Percentiles rank a stretch among this genome's conserved stretches.
These are phyloP conservation scores for Chaetomiaceae sp. DNA, from an alignment of 2,329 filamentous ascomycete genomes.

Conservation along the genomic window DNA sequence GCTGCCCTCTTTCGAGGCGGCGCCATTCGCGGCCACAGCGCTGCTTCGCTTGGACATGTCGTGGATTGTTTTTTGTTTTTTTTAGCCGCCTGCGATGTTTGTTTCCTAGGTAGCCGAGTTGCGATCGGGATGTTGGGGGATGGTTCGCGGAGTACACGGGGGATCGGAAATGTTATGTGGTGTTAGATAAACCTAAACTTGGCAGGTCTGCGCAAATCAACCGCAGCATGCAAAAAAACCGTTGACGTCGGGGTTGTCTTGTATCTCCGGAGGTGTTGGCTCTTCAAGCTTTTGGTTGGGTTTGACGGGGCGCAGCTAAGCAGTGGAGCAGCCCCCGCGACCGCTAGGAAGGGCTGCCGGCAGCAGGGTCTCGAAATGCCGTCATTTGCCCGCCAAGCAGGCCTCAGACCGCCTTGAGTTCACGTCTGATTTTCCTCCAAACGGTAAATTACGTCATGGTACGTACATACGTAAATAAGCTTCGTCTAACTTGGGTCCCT, in stretches of 20 bases:
- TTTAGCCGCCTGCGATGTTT: background rate
- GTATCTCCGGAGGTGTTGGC: background rate
- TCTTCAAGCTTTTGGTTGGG: constrained; percentile 8
- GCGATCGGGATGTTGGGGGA: background rate
- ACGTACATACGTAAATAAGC: background rate
- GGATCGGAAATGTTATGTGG: background rate
- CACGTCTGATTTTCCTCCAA: no score
- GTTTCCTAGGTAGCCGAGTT: background rate
- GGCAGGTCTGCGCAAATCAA: background rate
- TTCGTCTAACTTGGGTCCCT: background rate
- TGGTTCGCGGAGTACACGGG: no score
- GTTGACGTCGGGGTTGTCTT: constrained; percentile 1
- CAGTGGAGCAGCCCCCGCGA: constrained; percentile 1
- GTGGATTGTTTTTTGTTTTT: background rate
- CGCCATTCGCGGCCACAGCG: constrained; percentile 45
- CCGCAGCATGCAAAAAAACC: background rate
- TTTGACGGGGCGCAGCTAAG: background rate
- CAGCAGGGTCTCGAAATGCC: constrained; percentile 8
- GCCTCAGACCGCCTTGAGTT: constrained; percentile 9
- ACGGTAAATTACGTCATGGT: constrained; percentile 15
- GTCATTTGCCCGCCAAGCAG: constrained; percentile 11
- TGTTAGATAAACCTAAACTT: background rate
- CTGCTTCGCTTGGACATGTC: constrained; percentile 62
- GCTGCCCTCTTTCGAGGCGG: constrained; percentile 36
- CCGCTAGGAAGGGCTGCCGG: background rate